phyloP scores from a whole-genome alignment of 2,329 filamentous ascomycete species.

The Colletotrichum chlorophyti region DNA sequence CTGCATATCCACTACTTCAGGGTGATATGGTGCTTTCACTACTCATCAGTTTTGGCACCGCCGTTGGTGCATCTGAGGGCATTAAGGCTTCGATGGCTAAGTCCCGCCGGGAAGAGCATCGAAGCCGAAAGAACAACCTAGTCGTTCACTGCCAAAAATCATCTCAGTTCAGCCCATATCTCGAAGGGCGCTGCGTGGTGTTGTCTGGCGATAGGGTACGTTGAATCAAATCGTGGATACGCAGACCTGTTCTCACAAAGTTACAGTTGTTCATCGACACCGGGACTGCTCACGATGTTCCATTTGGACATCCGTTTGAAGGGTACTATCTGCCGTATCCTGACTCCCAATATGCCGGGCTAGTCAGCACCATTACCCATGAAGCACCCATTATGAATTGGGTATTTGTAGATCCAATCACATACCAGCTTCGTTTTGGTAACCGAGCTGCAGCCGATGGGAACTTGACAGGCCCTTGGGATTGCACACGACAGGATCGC shows the following conservation, averaged over 20 bases:
- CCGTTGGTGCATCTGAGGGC: constrained; percentile 53
- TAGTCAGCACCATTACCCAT: constrained; percentile 56
- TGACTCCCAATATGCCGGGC: constrained; percentile 51
- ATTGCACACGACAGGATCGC: constrained; percentile 59
- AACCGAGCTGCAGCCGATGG: constrained; percentile 48
- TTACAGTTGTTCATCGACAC: constrained; percentile 55
- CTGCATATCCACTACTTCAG: not conserved
- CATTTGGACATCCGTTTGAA: constrained; percentile 57
- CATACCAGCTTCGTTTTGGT: constrained; percentile 54
- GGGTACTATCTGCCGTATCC: constrained; percentile 66
- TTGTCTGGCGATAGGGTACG: constrained; percentile 50
- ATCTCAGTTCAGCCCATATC: constrained; percentile 48
- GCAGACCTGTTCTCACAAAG: not conserved
- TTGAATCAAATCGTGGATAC: not conserved
- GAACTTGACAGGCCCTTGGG: constrained; percentile 54
- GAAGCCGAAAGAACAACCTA: constrained; percentile 54
- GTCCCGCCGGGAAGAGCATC: constrained; percentile 52
- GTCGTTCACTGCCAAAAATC: constrained; percentile 54
- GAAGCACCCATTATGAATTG: constrained; percentile 57
- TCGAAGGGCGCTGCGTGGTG: constrained; percentile 53
- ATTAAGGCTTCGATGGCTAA: constrained; percentile 55
- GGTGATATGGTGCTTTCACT: constrained; percentile 38
- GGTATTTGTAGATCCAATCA: constrained; percentile 54
- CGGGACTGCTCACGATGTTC: constrained; percentile 35
- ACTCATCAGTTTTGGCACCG: constrained; percentile 48